Evolutionary conservation across 345 rosid species (phyloP).

Genomic region (Rhizophora apiculata): DNA sequence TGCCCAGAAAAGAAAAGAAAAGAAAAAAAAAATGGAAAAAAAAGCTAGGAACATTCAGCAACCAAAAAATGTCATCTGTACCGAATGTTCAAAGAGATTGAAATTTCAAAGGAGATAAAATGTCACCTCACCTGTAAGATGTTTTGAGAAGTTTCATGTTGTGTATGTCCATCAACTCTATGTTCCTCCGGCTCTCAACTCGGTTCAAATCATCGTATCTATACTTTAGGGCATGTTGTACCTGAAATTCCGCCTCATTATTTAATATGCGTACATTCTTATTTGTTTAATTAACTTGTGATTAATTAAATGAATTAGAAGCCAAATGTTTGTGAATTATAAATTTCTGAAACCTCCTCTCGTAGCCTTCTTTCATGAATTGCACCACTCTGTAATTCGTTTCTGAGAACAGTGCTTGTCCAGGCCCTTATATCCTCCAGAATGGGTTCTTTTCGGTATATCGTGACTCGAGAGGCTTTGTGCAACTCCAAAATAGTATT

Average conservation of each 20-base stretch:
- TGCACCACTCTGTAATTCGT: background rate
- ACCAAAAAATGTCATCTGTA: no score
- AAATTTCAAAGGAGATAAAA: background rate
- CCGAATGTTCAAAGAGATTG: no score
- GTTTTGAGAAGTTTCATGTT: constrained; percentile 9
- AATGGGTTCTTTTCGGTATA: constrained; percentile 9
- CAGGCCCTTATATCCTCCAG: constrained; percentile 9
- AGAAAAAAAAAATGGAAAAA: background rate
- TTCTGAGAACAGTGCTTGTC: constrained; percentile 8
- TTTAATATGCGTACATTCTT: background rate
- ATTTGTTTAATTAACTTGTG: background rate
- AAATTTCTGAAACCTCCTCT: background rate
- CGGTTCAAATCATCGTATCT: constrained; percentile 14
- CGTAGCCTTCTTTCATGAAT: background rate
- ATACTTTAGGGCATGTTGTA: constrained; percentile 8
- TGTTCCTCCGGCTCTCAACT: constrained; percentile 7
- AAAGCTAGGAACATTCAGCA: no score
- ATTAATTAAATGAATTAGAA: background rate
- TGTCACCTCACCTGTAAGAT: background rate
- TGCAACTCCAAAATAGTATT: constrained; percentile 11
- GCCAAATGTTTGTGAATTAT: background rate
- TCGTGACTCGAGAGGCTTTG: constrained; percentile 14
- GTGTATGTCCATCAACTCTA: constrained; percentile 5
- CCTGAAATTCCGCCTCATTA: background rate
- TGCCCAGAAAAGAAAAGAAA: no score